These are phyloP conservation scores for Prunus mongolica DNA, from an alignment of 306 rosid species.

Conservation along the genomic window DNA sequence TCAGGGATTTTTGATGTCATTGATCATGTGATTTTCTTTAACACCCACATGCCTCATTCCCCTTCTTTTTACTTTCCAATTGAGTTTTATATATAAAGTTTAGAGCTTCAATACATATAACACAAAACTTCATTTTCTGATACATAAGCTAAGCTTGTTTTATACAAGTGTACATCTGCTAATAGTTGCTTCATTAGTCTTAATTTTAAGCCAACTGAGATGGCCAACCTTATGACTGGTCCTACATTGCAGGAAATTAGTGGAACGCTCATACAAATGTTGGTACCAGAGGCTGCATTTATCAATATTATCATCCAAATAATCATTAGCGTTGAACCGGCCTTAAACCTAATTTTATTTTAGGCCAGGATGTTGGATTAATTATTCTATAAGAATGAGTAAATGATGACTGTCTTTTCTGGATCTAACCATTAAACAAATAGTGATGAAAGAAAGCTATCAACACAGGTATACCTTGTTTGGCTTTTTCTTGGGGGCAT, in stretches of 20 bases:
- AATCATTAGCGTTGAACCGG: slow-evolving; percentile 27
- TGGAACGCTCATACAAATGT: slow-evolving; percentile 30
- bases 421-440: slow-evolving; percentile 36
- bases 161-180: not conserved
- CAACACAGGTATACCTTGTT: slow-evolving; percentile 36
- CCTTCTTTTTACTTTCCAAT: slow-evolving; percentile 23
- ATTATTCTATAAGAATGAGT: slow-evolving; percentile 22
- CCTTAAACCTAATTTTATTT: slow-evolving; percentile 19
- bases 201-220: not conserved
- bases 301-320: slow-evolving; percentile 41
- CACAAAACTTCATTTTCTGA: not conserved
- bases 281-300: slow-evolving; percentile 24
- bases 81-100: slow-evolving; percentile 24
- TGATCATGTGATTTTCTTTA: slow-evolving; percentile 48
- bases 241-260: slow-evolving; percentile 6
- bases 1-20: slow-evolving; percentile 27
- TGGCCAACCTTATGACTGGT: slow-evolving; percentile 9
- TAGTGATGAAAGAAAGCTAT: slow-evolving; percentile 24
- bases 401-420: slow-evolving; percentile 53
- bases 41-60: slow-evolving; percentile 49
- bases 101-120: not conserved
- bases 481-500: slow-evolving; percentile 33
- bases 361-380: not conserved
- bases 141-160: not conserved
- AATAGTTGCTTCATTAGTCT: not conserved